Conservation (phyloP, 305 asterid species). For the Fraxinus greggii region DNA sequence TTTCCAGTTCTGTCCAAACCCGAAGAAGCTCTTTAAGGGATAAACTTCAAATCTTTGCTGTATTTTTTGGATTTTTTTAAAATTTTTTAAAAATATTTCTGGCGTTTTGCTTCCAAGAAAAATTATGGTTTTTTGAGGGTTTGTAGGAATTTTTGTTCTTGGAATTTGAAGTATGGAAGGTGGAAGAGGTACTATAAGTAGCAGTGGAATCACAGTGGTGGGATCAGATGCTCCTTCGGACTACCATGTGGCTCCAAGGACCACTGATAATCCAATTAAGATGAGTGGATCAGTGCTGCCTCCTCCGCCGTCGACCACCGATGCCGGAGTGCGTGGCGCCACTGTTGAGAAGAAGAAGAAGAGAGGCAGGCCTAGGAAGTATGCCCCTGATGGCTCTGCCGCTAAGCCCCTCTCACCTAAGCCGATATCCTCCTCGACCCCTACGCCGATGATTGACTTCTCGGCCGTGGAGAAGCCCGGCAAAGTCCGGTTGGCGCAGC, state of each 20-base stretch:
- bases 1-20: conserved; percentile 16
- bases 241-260: conserved; percentile 69
- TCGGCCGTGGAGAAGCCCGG: conserved; percentile 63
- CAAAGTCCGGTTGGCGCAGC: conserved; percentile 54
- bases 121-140: conserved; percentile 36
- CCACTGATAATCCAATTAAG: conserved; percentile 41
- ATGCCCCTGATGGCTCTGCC: conserved; percentile 69
- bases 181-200: conserved; percentile 36
- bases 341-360: conserved; percentile 62
- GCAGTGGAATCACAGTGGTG: conserved; percentile 71
- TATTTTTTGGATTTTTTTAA: background rate
- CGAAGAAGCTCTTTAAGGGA: conserved; percentile 16
- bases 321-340: conserved; percentile 27
- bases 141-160: background rate
- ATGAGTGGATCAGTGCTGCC: conserved; percentile 46
- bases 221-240: conserved; percentile 91
- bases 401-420: conserved; percentile 56
- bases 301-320: conserved; percentile 29
- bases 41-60: conserved; percentile 3
- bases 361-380: conserved; percentile 88
- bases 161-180: conserved; percentile 43
- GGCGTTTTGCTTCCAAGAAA: conserved; percentile 21
- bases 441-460: conserved; percentile 81
- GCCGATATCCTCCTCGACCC: conserved; percentile 71
- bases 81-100: background rate